Base-by-base conservation (phyloP, 2,329 filamentous ascomycete genomes). In the Fusarium verticillioides region DNA sequence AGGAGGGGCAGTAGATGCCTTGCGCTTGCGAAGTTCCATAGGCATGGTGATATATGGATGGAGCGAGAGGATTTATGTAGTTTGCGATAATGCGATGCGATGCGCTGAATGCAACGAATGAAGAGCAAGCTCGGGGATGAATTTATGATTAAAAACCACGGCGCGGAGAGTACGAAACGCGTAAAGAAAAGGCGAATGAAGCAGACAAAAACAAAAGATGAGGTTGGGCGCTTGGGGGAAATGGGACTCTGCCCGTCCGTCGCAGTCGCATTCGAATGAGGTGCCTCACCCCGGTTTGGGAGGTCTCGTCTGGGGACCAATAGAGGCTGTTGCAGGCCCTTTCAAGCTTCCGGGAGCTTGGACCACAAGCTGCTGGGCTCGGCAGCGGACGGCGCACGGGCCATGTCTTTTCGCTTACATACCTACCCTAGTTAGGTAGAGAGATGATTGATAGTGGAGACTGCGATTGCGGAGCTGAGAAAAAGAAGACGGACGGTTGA, bases 21-120 rank as follows among this genome's bases (percentile, higher is more conserved):
- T 90, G 84, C 89, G 88, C 84, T 91, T 90, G 82, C 89, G 86
- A 47, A 91, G 84, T 78, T 87, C 87, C 75, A 87, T 84, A 71
- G 88, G 87, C 89, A 91, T 90, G 66, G 39, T 70, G 61, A 57
- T 74, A 49, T 63, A n/a, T 60, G 59, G 63, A 42, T 49, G 60
- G 26, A 53, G 50, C 57, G 50, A 44, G 37, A 43, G 49, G 32
- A 30, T 49, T 60, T 71, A 64, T 62, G 60, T 44, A 54, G 62
- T 56, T 62, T 60, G 43, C 53, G 63, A 66, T 63, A 57, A 59
- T 60, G 74, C 54, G 63, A 68, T 61, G 47, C 63, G 62, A 67
- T 70, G 65, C 69, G 71, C 69, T 68, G 65, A 67, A 70, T 72
- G 71, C 73, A 64, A 74, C 71, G 32, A 54, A 49, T 43, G 21